Evolutionary conservation across 2,329 filamentous ascomycete genomes (phyloP).

Genomic region (Graphium sp.): DNA sequence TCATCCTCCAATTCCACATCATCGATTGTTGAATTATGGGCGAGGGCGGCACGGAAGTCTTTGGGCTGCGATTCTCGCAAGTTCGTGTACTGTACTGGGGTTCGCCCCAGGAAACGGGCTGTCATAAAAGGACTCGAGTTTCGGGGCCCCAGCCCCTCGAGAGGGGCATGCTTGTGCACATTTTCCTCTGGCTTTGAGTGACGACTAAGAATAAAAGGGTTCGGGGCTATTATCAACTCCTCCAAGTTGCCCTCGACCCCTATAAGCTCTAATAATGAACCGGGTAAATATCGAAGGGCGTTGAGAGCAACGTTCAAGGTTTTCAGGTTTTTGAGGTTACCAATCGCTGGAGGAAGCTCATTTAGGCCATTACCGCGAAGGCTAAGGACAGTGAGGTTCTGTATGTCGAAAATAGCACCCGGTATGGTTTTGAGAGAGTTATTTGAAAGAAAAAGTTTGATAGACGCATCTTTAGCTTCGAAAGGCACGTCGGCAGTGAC

Average conservation of each 20-base stretch:
- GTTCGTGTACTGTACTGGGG: too few relatives aligned
- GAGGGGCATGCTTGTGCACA: too few relatives aligned
- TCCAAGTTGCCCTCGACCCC: conserved; percentile 23
- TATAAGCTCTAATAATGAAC: conserved; percentile 43
- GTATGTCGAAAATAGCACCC: conserved; percentile 40
- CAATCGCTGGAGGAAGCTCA: conserved; percentile 43
- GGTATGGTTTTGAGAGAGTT: conserved; percentile 43
- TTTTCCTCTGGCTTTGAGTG: too few relatives aligned
- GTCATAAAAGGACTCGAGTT: too few relatives aligned
- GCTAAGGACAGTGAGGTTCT: conserved; percentile 46
- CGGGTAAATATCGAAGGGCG: conserved; percentile 39
- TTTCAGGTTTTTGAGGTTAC: conserved; percentile 36
- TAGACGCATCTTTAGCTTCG: conserved; percentile 35
- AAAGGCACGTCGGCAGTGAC: conserved; percentile 42
- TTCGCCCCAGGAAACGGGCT: too few relatives aligned
- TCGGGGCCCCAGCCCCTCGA: too few relatives aligned
- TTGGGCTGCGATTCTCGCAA: too few relatives aligned
- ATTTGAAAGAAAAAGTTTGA: conserved; percentile 43
- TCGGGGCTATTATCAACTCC: conserved; percentile 41
- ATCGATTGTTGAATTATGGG: too few relatives aligned
- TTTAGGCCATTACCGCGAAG: conserved; percentile 46
- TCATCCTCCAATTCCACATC: background rate
- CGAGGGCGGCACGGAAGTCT: too few relatives aligned
- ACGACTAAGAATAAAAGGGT: conserved; percentile 48
- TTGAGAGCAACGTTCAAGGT: conserved; percentile 54